Evolutionary conservation across 1,139 yeast species (phyloP).

Genomic region (Blastobotrys persicus): DNA sequence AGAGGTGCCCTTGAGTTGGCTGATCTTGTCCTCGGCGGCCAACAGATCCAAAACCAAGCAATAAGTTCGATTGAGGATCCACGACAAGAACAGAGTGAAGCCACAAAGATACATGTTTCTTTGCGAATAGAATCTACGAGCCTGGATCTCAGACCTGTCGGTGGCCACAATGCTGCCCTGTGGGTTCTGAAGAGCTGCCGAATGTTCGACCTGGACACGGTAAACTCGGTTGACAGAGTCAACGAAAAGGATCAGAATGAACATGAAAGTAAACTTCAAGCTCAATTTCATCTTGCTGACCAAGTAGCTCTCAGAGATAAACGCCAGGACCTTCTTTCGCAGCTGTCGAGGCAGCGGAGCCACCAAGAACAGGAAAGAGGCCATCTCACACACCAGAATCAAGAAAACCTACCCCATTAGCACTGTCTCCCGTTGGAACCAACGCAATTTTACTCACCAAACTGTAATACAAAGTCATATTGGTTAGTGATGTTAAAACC

Average conservation of each 20-base stretch:
- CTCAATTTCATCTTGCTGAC: conserved; percentile 73
- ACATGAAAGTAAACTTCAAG: conserved; percentile 77
- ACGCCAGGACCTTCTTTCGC: conserved; percentile 64
- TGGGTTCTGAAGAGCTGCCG: conserved; percentile 16
- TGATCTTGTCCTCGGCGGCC: conserved; percentile 50
- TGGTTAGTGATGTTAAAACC: too few relatives aligned
- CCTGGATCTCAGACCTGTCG: conserved; percentile 77
- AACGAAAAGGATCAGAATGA: conserved; percentile 76
- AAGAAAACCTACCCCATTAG: conserved; percentile 53
- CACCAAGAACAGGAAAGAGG: conserved; percentile 74
- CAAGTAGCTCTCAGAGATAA: conserved; percentile 67
- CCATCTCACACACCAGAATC: conserved; percentile 74
- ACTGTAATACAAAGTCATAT: conserved; percentile 72
- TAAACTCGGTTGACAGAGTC: conserved; percentile 87
- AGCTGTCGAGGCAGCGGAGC: conserved; percentile 78
- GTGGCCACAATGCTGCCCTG: conserved; percentile 31
- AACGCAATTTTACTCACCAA: conserved; percentile 41
- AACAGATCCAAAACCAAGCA: conserved; percentile 74
- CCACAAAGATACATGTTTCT: conserved; percentile 97
- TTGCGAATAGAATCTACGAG: conserved; percentile 92
- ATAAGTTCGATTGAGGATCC: conserved; percentile 85
- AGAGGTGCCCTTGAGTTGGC: conserved; percentile 25
- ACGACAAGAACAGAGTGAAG: conserved; percentile 84
- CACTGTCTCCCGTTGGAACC: conserved; percentile 16
- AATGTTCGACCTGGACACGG: conserved; percentile 61